A percentile compares a stretch with the other conserved stretches of the same genome.
phyloP scores from a whole-genome alignment of 1,139 yeast species.

The Kurtzmaniella quercitrusa region DNA sequence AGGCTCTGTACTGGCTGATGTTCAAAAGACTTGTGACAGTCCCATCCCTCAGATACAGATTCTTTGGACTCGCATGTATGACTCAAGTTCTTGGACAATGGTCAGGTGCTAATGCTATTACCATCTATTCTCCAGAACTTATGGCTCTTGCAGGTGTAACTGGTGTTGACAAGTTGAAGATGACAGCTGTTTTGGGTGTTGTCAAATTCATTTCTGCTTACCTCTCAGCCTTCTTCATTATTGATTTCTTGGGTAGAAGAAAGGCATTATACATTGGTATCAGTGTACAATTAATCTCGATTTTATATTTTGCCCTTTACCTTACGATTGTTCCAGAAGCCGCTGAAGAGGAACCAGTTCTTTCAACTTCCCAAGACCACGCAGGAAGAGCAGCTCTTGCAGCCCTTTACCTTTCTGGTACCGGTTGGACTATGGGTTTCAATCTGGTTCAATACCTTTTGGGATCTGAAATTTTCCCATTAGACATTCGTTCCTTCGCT shows the following conservation, averaged over 20 bases:
- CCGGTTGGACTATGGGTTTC: conserved; percentile 64
- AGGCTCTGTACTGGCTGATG: conserved; percentile 15
- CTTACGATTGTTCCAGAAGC: conserved; percentile 46
- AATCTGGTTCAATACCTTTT: conserved; percentile 56
- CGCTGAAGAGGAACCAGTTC: conserved; percentile 20
- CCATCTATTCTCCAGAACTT: conserved; percentile 57
- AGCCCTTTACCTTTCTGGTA: conserved; percentile 48
- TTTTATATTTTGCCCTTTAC: conserved; percentile 43
- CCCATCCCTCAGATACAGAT: conserved; percentile 40
- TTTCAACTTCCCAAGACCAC: conserved; percentile 26
- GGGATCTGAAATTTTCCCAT: conserved; percentile 58
- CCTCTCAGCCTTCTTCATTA: conserved; percentile 42
- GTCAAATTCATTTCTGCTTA: conserved; percentile 45
- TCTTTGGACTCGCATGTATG: conserved; percentile 37
- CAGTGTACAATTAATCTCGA: conserved; percentile 27
- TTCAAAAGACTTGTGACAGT: conserved; percentile 31
- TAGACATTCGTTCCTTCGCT: conserved; percentile 51
- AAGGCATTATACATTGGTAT: conserved; percentile 37
- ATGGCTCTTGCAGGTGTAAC: conserved; percentile 47
- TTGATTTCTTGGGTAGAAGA: conserved; percentile 47
- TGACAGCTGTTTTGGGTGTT: conserved; percentile 48
- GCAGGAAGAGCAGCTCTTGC: conserved; percentile 53
- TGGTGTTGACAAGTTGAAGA: conserved; percentile 33
- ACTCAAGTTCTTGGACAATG: conserved; percentile 57
- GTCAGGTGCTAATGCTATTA: conserved; percentile 60